Percentiles rank a stretch among this genome's conserved stretches.
phyloP scores from a whole-genome alignment of 148 eudicot species.

The Arbutus unedo region DNA sequence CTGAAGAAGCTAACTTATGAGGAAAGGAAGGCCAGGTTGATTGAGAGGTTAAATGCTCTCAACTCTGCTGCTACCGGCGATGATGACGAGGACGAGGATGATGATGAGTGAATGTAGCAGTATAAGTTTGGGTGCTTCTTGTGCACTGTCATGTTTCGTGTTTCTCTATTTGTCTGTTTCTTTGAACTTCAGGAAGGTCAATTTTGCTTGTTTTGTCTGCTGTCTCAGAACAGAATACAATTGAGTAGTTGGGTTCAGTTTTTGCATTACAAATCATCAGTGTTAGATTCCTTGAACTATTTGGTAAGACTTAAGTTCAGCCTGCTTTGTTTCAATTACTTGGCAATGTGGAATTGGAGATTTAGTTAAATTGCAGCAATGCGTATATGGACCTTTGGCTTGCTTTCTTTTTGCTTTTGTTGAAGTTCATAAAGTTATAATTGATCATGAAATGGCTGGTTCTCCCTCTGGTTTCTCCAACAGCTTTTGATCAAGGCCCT shows the following conservation, averaged over 20 bases:
- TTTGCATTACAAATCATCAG: not conserved
- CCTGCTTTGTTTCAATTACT: not conserved
- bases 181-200: not conserved
- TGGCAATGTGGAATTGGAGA: not conserved
- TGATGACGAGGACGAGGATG: constrained; percentile 41
- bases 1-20: constrained; percentile 67
- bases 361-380: not conserved
- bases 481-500: too few species aligned
- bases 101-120: constrained; percentile 38
- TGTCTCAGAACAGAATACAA: not conserved
- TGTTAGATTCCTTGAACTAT: not conserved
- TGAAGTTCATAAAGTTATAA: not conserved
- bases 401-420: not conserved
- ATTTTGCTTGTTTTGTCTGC: constrained; percentile 6
- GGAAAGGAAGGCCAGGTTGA: constrained; percentile 59
- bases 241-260: not conserved
- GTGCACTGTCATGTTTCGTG: not conserved
- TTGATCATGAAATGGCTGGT: not conserved
- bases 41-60: constrained; percentile 59
- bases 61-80: constrained; percentile 51
- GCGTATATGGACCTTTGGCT: not conserved
- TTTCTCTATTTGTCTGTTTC: not conserved
- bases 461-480: too few species aligned
- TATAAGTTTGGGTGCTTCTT: not conserved
- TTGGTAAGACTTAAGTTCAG: not conserved